These are phyloP conservation scores for Pseudognaphalium luteoalbum DNA, from an alignment of 129 eudicot species.

Conservation along the genomic window DNA sequence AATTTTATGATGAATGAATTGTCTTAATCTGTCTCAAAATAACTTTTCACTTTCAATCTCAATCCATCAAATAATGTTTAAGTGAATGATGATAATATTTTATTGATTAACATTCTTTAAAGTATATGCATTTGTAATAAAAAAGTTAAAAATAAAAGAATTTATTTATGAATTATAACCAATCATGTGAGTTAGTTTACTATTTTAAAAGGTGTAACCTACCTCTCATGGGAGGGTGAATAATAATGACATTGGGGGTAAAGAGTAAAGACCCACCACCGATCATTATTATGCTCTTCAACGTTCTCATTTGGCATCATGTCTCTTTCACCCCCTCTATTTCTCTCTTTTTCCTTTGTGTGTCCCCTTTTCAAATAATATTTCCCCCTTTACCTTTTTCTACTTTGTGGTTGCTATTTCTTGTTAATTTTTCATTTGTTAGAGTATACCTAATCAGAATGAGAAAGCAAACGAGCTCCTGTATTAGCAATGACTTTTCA, in stretches of 20 bases:
- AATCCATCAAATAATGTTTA: too few relatives aligned
- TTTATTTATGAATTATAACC: too few relatives aligned
- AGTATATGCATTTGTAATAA: too few relatives aligned
- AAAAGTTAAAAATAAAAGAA: too few relatives aligned
- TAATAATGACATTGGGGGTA: conserved; percentile 29
- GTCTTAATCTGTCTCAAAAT: too few relatives aligned
- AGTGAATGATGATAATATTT: too few relatives aligned
- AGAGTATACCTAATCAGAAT: not conserved
- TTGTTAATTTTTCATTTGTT: not conserved
- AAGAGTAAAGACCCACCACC: conserved; percentile 32
- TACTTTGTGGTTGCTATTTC: not conserved
- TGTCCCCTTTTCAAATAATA: conserved; percentile 25
- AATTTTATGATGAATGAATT: too few relatives aligned
- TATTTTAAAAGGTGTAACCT: conserved; percentile 30
- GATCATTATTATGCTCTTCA: conserved; percentile 27
- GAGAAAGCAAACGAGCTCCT: too few relatives aligned
- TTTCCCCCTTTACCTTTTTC: conserved; percentile 22
- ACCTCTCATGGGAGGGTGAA: conserved; percentile 37
- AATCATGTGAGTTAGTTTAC: not conserved
- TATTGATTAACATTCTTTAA: too few relatives aligned
- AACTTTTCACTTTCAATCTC: too few relatives aligned
- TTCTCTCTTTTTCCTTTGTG: conserved; percentile 21
- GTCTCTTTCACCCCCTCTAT: conserved; percentile 33
- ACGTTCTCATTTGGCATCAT: conserved; percentile 34
- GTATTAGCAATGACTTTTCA: too few relatives aligned